Evolutionary conservation across 495 filamentous ascomycete species (phyloP), one percentile per base, ranked within the genome.

Genomic region (Hypomontagnella monticulosa): DNA sequence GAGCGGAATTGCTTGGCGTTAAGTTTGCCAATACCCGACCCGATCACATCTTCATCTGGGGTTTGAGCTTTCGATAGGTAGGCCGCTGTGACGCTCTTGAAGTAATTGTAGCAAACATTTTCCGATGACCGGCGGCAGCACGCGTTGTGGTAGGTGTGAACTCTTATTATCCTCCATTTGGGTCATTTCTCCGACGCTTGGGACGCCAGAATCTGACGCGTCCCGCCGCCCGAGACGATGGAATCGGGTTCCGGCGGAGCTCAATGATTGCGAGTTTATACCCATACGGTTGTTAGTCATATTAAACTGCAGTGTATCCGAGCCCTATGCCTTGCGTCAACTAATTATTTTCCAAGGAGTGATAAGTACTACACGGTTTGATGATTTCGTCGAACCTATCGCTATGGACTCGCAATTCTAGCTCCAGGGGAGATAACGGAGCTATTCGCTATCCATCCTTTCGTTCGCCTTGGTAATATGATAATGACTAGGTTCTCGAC

Each of bases 171-270:
- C 60, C 61, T 57, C 51, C 56, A 14, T 43, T 57, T 34, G 12
- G 43, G 61, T 36, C 36, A 16, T 43, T 16, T 37, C 15, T 19
- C 54, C 34, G 36, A 55, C 32, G 37, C 56, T 32, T 44, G 60
- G 57, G 60, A 57, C 50, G 44, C 60, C 56, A 61, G 49, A 53
- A 69, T 64, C 43, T 69, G 55, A 69, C 60, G 51, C 55, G 50
- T 53, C 5, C 30, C 46, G 55, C 30, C 46, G 55, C 23, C 23
- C 23, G 23, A 27, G 23, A 27, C 23, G 23, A 27, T 3, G 23
- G 6, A 6, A 2, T 27, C 38, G 3, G 43, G 7, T 36, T 41
- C 40, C 48, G 62, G 42, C 42, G 44, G 10, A 43, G 40, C 36
- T 61, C n/a, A n/a, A 52, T 63, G 23, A 43, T 14, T 56, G 19